Conservation (phyloP, 163 green algal genomes). For the Coccomyxa subellipsoidea region DNA sequence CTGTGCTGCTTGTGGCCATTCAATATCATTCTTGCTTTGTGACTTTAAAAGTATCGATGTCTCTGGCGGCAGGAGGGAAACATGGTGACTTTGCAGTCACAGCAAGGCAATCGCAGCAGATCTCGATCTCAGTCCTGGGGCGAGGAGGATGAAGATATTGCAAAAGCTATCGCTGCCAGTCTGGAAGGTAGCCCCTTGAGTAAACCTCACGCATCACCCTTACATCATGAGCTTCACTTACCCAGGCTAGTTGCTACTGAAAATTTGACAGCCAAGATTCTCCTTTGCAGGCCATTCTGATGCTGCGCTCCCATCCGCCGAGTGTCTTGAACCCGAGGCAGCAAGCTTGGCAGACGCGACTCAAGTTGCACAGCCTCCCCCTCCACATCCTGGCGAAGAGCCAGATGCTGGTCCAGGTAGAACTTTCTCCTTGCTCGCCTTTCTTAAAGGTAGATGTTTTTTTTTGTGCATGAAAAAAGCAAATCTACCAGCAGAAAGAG, state of each 20-base stretch:
- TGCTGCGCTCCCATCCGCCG: background rate
- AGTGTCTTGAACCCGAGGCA: background rate
- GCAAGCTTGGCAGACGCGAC: background rate
- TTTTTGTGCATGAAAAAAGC: background rate
- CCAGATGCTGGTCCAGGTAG: background rate
- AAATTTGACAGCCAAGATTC: no score
- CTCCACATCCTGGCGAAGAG: background rate
- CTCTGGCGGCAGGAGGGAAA: background rate
- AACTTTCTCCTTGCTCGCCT: no score
- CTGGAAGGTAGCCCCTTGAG: slow-evolving; percentile 28
- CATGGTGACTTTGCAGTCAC: background rate
- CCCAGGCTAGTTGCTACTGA: no score
- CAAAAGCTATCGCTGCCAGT: slow-evolving; percentile 76
- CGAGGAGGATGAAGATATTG: slow-evolving; percentile 61
- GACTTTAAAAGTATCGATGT: background rate
- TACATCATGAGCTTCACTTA: background rate
- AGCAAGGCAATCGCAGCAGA: slow-evolving; percentile 12
- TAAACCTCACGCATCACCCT: background rate
- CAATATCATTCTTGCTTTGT: background rate
- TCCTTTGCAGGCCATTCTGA: background rate
- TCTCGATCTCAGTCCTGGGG: slow-evolving; percentile 5
- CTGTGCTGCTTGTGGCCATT: background rate
- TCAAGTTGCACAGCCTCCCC: background rate
- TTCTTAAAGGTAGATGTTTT: background rate
- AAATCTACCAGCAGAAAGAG: background rate